Base-by-base conservation (phyloP, 148 eudicot species). In the Chenopodium suecicum region DNA sequence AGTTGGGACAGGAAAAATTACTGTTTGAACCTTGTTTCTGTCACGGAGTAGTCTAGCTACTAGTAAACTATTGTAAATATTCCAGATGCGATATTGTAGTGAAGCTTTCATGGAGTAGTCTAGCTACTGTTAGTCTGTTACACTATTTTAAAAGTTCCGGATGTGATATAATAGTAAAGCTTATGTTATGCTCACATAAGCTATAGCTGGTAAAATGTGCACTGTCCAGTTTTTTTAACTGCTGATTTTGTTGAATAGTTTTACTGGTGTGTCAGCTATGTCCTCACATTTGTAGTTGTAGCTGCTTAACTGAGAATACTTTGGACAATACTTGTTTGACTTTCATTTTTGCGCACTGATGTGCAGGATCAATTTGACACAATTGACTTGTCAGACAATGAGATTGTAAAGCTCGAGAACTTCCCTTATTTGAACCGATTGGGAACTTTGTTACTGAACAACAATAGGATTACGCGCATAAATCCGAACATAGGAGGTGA, bases 321-420 rank as follows among this genome's bases (percentile, higher is more conserved):
- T 34, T 34, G 37, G 37, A 34, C 37, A 34, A 34, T 34, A 34
- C 37, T 34, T 34, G 37, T 34, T 34, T 75, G 54, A 65, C 58
- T 12, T 74, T 74, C 73, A 34, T 54, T 2, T 79, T 46, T 65
- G 66, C 52, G 68, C 64, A 9, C 75, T 75, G 37, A n/a, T 56
- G 41, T n/a, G 83, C 90, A 96, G 99, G 99, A 97, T 90, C 98
- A 97, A 90, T 97, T 97, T 79, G 99, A 97, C 84, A 88, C 93
- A 29, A 88, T 97, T 84, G 99, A 97, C 86, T 85, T 97, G 85
- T 88, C 99, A 4, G 99, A 97, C 82, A 97, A 97, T 89, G 99
- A 97, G 88, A 97, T 94, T 80, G 99, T 97, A 52, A 97, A 97
- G 83, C 97, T 97, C 47, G 99, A 97, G 75, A 94, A 94, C 84